Evolutionary conservation across 345 rosid species (phyloP).

Genomic region (Aquilaria sinensis): DNA sequence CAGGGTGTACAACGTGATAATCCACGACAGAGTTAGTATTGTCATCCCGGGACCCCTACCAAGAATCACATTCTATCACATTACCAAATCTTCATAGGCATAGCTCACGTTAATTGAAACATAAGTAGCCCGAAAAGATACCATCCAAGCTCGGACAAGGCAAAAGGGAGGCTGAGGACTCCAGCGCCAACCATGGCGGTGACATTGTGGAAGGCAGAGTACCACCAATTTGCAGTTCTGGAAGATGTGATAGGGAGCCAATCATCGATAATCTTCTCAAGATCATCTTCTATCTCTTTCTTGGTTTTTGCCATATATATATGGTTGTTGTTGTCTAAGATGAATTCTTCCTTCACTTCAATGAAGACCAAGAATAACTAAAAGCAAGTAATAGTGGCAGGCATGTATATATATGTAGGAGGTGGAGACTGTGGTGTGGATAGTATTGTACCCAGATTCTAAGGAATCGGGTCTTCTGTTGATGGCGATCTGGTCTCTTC

Average conservation of each 20-base stretch:
- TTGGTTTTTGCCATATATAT: too few species aligned
- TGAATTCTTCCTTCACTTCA: not conserved
- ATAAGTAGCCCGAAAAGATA: slow-evolving; percentile 4
- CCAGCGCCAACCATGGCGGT: slow-evolving; percentile 95
- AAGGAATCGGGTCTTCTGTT: too few species aligned
- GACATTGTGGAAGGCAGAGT: slow-evolving; percentile 83
- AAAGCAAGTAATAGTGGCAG: too few species aligned
- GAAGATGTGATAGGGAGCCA: slow-evolving; percentile 76
- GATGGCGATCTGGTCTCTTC: too few species aligned
- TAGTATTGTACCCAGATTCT: too few species aligned
- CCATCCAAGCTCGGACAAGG: slow-evolving; percentile 86
- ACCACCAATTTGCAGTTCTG: slow-evolving; percentile 88
- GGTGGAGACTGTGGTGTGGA: too few species aligned
- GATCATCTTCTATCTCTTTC: not conserved
- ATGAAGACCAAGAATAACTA: too few species aligned
- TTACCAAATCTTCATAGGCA: not conserved
- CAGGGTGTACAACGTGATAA: slow-evolving; percentile 61
- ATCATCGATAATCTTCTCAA: slow-evolving; percentile 38
- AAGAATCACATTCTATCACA: not conserved
- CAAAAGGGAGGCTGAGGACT: slow-evolving; percentile 81
- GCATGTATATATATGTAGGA: too few species aligned
- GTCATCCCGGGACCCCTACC: slow-evolving; percentile 72
- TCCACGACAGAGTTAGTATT: slow-evolving; percentile 52
- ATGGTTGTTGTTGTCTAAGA: not conserved
- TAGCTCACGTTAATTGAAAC: not conserved